phyloP scores from a whole-genome alignment of 108 stramenopile species.

The Stephanodiscus triporus region DNA sequence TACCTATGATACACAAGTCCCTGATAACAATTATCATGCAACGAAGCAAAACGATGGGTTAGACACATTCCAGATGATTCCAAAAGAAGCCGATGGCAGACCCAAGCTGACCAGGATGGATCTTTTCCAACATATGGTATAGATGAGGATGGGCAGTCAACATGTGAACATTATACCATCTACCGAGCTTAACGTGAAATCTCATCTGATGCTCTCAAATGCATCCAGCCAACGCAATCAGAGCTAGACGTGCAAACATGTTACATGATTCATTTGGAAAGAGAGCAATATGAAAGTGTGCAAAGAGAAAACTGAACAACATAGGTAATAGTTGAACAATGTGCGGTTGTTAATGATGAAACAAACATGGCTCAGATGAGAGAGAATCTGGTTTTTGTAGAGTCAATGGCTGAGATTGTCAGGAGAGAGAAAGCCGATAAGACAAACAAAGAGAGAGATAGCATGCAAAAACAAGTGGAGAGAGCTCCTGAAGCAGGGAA shows the following conservation, averaged over 20 bases:
- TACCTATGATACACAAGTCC: background rate
- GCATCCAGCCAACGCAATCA: background rate
- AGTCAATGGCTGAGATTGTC: background rate
- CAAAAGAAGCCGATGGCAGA: background rate
- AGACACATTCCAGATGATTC: slow-evolving; percentile 7
- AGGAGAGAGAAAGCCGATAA: background rate
- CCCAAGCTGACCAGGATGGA: background rate
- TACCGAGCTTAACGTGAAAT: background rate
- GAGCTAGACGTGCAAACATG: background rate
- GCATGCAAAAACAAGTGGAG: background rate
- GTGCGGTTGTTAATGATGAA: background rate
- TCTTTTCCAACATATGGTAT: slow-evolving; percentile 9
- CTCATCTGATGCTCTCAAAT: background rate
- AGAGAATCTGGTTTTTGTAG: background rate
- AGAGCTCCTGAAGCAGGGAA: background rate
- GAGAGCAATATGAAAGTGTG: background rate
- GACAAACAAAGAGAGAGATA: background rate
- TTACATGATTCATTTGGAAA: background rate
- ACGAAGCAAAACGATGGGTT: background rate
- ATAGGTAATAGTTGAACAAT: background rate
- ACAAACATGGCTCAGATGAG: background rate
- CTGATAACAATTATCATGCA: background rate
- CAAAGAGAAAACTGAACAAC: background rate
- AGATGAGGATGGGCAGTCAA: background rate
- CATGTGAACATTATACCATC: background rate